Evolutionary conservation across 1,139 yeast genomes (phyloP).

Genomic region (Barnettozyma hawaiiensis): DNA sequence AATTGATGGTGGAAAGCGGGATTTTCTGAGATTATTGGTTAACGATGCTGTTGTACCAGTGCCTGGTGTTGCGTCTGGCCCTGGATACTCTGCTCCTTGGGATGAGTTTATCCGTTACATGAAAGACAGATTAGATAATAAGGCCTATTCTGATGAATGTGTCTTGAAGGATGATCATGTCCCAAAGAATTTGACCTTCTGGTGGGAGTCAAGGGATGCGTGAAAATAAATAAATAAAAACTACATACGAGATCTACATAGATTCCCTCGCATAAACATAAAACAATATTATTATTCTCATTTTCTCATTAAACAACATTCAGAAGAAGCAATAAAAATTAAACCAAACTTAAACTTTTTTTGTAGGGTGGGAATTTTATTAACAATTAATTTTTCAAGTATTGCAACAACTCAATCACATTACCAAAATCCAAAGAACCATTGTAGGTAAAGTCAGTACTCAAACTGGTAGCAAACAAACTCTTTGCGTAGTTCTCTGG

Average conservation of each 20-base stretch:
- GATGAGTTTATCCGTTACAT: slow-evolving; percentile 26
- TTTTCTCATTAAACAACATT: not conserved
- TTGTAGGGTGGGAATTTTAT: not conserved
- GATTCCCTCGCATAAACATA: not conserved
- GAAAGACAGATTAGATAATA: slow-evolving; percentile 12
- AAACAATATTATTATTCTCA: not conserved
- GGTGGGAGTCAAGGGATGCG: slow-evolving; percentile 18
- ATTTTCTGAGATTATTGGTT: slow-evolving; percentile 40
- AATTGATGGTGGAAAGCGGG: slow-evolving; percentile 9
- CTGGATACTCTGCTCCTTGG: slow-evolving; percentile 44
- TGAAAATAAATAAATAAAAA: too few species aligned
- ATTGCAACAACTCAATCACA: slow-evolving; percentile 60
- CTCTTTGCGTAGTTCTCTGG: slow-evolving; percentile 88
- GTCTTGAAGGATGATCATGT: slow-evolving; percentile 7
- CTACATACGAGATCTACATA: too few species aligned
- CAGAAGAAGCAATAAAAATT: not conserved
- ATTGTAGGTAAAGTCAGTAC: slow-evolving; percentile 84
- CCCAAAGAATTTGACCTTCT: slow-evolving; percentile 15
- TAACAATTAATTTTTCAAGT: slow-evolving; percentile 16
- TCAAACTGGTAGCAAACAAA: slow-evolving; percentile 83
- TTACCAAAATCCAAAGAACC: slow-evolving; percentile 76
- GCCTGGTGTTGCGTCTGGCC: slow-evolving; percentile 41
- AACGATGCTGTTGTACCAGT: slow-evolving; percentile 57
- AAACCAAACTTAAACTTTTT: not conserved
- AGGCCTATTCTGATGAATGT: slow-evolving; percentile 15